Evolutionary conservation across 108 stramenopile species (phyloP), one percentile per base, ranked within the genome.

Genomic region (Fistulifera pelliculosa): DNA sequence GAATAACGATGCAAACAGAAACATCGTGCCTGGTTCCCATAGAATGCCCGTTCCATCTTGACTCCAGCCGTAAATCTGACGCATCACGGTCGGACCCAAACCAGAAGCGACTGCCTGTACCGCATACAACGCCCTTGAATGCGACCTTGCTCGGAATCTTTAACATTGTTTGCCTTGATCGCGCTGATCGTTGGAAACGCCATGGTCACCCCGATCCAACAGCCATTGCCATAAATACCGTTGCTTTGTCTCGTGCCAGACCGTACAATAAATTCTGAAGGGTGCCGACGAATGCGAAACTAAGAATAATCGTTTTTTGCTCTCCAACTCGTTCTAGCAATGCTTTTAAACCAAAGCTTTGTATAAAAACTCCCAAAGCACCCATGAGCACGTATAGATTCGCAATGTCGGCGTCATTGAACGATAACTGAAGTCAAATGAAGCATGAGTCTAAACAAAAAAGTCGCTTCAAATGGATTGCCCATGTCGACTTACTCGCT

Each of bases 121-220:
- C 0, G 83, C 80, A 58, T 77, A 91, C 0, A 91, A 61, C 0
- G 90, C 90, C 90, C 90, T 71, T 91, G 90, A 39, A 91, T 87
- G 23, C 81, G 69, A 38, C 90, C 90, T 56, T 91, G 90, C 43
- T 91, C 90, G 0, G 63, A 52, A 27, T 74, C 77, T 35, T 68
- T 53, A 27, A 81, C 90, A 70, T 91, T 91, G 63, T 85, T 91
- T 8, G 83, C 60, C 60, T 91, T 91, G 61, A 91, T 85, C 35
- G 85, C 85, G 11, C 73, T 75, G 39, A 91, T 91, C 41, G 85
- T 85, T 0, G 90, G 90, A 66, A 91, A 91, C 2, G 78, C 60
- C 83, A 91, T 87, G 40, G 64, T 64, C 10, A 68, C 52, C 87
- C 38, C 16, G 70, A 61, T 3, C 70, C 63, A 10, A 91, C 40